Base-by-base conservation (phyloP, 2,329 filamentous ascomycete species). In the Tetracladium maxilliforme region DNA sequence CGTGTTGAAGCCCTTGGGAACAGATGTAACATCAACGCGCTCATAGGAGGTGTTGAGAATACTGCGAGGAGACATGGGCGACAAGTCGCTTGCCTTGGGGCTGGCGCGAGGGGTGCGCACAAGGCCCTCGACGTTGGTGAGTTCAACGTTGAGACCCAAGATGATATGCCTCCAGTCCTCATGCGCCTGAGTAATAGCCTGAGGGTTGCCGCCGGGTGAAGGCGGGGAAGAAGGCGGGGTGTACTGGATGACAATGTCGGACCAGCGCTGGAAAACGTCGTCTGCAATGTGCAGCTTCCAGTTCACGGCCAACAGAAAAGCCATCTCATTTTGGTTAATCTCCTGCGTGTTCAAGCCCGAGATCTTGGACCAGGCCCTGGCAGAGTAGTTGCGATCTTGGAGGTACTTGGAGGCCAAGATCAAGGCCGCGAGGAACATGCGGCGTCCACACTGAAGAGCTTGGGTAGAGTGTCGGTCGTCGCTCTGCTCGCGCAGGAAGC, bases 341-440 rank as follows among this genome's bases (percentile, higher is more conserved):
- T 98, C 90, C 29, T 70, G 61, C 4, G 84, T 86, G 47, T 81
- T 83, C 29, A 98, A 62, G n/a, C 90, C 90, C 11, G 90, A 95
- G 40, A 98, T 98, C 61, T 93, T 95, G 52, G 87, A 95, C 90
- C 90, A 98, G 21, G 90, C 90, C 28, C 87, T 76, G 24, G 90
- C 84, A 10, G 90, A 95, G 54, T 92, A 98, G 55, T 95, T 98
- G 39, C 87, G 77, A 48, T 98, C 90, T 52, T 98, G 90, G 23
- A 98, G 61, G 48, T 95, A 98, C 58, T 98, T 98, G 18, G 90
- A 95, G 3, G 90, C 90, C 29, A 98, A 64, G 37, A 98, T 95
- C 32, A 98, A 64, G 23, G 87, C 86, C 8, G 90, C 76, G 27
- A 98, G 66, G 48, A 98, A 95, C 87, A 95, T 95, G 43, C 90